These are phyloP conservation scores for Gigaspora rosea DNA, from an alignment of 192 early-diverging fungal species.

Conservation along the genomic window DNA sequence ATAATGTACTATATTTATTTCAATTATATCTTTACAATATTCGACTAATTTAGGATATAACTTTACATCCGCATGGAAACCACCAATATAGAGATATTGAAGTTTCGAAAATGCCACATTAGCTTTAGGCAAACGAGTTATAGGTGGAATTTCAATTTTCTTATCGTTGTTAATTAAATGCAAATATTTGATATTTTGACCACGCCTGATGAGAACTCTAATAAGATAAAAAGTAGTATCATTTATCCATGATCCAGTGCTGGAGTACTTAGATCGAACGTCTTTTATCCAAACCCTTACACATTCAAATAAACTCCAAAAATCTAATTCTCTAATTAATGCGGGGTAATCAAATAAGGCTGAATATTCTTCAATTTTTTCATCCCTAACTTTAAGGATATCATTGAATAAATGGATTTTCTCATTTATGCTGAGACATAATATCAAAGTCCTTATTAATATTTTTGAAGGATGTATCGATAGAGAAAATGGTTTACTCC, in stretches of 20 bases:
- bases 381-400: neutral
- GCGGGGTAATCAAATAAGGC: neutral
- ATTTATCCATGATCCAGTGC: neutral
- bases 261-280: neutral
- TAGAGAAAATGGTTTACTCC: neutral
- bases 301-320: neutral
- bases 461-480: neutral
- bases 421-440: neutral
- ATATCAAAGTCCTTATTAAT: neutral
- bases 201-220: neutral
- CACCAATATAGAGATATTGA: neutral
- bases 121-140: neutral
- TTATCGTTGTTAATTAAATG: neutral
- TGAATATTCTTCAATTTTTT: neutral
- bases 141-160: neutral
- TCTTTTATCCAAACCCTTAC: neutral
- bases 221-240: neutral
- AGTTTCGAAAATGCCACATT: neutral
- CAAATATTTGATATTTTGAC: neutral
- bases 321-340: constrained; percentile 2
- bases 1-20: neutral
- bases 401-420: neutral
- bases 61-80: neutral
- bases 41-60: neutral
- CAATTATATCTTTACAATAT: neutral